These are phyloP conservation scores for Trichoderma sp. DNA, from an alignment of 2,329 filamentous ascomycete species.

Conservation along the genomic window DNA sequence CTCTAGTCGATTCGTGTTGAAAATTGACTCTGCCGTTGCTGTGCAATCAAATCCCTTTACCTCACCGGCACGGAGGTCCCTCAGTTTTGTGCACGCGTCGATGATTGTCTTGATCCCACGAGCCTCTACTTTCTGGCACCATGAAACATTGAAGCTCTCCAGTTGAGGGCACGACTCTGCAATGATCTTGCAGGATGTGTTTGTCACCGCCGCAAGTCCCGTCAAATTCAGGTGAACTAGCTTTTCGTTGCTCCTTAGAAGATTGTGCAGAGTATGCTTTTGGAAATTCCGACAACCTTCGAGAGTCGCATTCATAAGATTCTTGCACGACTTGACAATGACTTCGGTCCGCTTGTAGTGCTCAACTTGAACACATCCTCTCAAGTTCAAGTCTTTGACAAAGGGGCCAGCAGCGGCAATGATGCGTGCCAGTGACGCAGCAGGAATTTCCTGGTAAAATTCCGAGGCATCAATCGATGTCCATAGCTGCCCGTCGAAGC, in stretches of 20 bases:
- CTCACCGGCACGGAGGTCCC: slow-evolving; percentile 80
- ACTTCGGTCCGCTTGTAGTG: slow-evolving; percentile 77
- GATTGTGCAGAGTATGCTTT: slow-evolving; percentile 72
- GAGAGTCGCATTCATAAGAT: slow-evolving; percentile 82
- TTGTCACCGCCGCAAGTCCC: slow-evolving; percentile 76
- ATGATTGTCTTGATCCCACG: slow-evolving; percentile 73
- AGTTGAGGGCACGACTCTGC: slow-evolving; percentile 77
- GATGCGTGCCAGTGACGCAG: slow-evolving; percentile 79
- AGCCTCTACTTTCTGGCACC: slow-evolving; percentile 86
- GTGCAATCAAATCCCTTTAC: slow-evolving; percentile 76
- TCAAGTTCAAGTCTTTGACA: slow-evolving; percentile 83
- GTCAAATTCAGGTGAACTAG: slow-evolving; percentile 86
- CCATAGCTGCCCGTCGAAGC: slow-evolving; percentile 96
- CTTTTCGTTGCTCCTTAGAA: slow-evolving; percentile 72
- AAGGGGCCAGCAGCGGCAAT: slow-evolving; percentile 86
- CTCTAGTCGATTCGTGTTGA: slow-evolving; percentile 78
- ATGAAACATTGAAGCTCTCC: slow-evolving; percentile 86
- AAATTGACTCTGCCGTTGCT: slow-evolving; percentile 72
- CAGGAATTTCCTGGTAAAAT: slow-evolving; percentile 86
- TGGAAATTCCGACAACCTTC: slow-evolving; percentile 89
- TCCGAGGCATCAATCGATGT: slow-evolving; percentile 77
- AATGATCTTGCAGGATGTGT: slow-evolving; percentile 83
- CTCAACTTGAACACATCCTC: slow-evolving; percentile 86
- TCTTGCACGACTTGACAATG: slow-evolving; percentile 80
- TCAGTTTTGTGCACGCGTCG: slow-evolving; percentile 69